Base-by-base conservation (phyloP, 352 stramenopile genomes). In the Pythium utonaiense region DNA sequence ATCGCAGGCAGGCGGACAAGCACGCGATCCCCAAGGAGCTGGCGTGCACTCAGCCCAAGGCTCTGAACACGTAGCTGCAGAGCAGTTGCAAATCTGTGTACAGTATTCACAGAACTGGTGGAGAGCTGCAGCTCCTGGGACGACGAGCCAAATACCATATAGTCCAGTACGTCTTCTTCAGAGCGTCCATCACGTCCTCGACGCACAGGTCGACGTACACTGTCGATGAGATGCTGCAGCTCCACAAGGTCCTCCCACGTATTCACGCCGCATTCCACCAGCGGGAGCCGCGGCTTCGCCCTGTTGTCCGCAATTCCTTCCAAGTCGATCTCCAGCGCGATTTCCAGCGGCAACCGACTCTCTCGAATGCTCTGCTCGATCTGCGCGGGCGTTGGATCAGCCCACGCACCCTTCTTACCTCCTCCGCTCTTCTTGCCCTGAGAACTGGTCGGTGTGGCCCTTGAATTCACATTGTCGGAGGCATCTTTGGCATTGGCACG, bases 251-350 rank as follows among this genome's bases (percentile, higher is more conserved):
- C 45, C 38, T 81, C 62, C 75, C 72, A 88, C 44, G 70, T 60
- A 21, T 74, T 73, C 27, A 86, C 13, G 1, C 76, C 76, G 33
- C 76, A 85, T 42, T 85, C 74, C 24, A 86, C 56, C 47, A 87
- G 30, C 1, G 62, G 49, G 22, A 89, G 55, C 4, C 64, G 42
- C 16, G 54, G 28, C 7, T 51, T 14, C 21, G 17, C 14, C 5
- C 44, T 36, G 19, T 16, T 6, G 16, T 28, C n/a, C 10, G 16
- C 12, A 17, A 33, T n/a, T 3, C 17, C 25, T 8, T 19, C 25
- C 3, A 24, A 13, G 12, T 49, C 17, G 24, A 67, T 67, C 25
- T 63, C 52, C 1, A 68, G 42, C 47, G 54, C 34, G 25, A 63
- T 47, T 25, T 52, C 44, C 19, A 66, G 24, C n/a, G 52, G 42